Evolutionary conservation across 1,284 basidiomycete species (phyloP).

Genomic region (Cryptococcus jaspeensis): DNA sequence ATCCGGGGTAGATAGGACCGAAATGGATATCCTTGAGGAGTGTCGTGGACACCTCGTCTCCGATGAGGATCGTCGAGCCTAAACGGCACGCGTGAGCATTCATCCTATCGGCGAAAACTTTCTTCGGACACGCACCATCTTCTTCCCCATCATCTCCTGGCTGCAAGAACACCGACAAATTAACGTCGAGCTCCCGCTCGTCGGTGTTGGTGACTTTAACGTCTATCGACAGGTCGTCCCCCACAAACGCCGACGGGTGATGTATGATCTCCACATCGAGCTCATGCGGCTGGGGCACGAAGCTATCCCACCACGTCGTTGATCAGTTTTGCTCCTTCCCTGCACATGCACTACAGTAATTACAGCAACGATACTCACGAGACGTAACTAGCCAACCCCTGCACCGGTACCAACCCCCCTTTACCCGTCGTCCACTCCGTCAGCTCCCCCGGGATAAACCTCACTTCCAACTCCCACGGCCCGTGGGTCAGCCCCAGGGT

Average conservation of each 20-base stretch:
- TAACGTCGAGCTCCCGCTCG: constrained; percentile 63
- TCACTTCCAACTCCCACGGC: constrained; percentile 37
- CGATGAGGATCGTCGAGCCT: constrained; percentile 22
- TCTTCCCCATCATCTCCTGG: constrained; percentile 76
- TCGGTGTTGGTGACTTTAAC: constrained; percentile 69
- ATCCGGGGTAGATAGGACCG: constrained; percentile 19
- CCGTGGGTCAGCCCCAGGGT: constrained; percentile 27
- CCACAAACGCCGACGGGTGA: constrained; percentile 66
- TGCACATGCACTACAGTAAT: neutral
- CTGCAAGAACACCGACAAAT: constrained; percentile 71
- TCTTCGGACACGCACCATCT: constrained; percentile 57
- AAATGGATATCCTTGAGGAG: constrained; percentile 30
- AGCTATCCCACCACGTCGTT: constrained; percentile 49
- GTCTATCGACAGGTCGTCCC: constrained; percentile 69
- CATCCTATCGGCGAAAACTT: neutral
- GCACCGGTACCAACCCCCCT: constrained; percentile 12
- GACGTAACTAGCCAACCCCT: constrained; percentile 19
- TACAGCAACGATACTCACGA: constrained; percentile 12
- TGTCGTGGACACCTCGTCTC: constrained; percentile 13
- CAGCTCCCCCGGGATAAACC: constrained; percentile 18
- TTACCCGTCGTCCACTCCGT: constrained; percentile 23
- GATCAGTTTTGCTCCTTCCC: neutral
- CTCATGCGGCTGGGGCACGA: constrained; percentile 64
- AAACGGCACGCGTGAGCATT: neutral
- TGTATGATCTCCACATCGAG: constrained; percentile 61